Evolutionary conservation across 78 protist species (phyloP).

Genomic region (Dictyostelium purpureum): DNA sequence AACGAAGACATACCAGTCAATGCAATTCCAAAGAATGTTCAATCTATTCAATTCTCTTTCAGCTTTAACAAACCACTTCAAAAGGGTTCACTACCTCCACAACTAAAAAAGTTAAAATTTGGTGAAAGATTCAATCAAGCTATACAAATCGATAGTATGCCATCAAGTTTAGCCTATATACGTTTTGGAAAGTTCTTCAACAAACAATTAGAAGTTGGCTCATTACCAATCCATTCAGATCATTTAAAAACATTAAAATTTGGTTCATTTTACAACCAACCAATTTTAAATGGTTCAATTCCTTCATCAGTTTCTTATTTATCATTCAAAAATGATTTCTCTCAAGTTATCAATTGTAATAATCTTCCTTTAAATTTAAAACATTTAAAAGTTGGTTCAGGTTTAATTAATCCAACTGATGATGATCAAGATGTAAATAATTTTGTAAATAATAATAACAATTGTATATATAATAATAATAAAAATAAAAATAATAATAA

Average conservation of each 20-base stretch:
- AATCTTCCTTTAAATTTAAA: no score
- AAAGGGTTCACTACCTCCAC: background rate
- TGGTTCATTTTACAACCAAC: constrained; percentile 18
- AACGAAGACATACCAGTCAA: background rate
- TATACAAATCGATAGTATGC: background rate
- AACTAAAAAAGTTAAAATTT: background rate
- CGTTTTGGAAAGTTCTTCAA: background rate
- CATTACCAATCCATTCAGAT: background rate
- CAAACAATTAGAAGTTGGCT: background rate
- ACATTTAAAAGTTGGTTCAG: no score
- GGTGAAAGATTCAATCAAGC: constrained; percentile 11
- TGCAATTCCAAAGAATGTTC: background rate
- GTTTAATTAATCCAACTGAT: background rate
- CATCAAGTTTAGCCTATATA: background rate
- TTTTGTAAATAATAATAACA: background rate
- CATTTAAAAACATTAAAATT: constrained; percentile 1
- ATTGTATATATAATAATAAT: background rate
- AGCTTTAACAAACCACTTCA: background rate
- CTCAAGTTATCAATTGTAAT: no score
- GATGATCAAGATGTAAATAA: background rate
- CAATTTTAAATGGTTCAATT: background rate
- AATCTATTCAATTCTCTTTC: background rate
- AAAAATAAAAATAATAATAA: background rate
- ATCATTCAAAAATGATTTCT: no score
- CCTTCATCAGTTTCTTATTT: background rate